Evolutionary conservation across 2,329 filamentous ascomycete genomes (phyloP), one percentile per base, ranked within the genome.

Genomic region (Coniosporium tulheliwenetii): DNA sequence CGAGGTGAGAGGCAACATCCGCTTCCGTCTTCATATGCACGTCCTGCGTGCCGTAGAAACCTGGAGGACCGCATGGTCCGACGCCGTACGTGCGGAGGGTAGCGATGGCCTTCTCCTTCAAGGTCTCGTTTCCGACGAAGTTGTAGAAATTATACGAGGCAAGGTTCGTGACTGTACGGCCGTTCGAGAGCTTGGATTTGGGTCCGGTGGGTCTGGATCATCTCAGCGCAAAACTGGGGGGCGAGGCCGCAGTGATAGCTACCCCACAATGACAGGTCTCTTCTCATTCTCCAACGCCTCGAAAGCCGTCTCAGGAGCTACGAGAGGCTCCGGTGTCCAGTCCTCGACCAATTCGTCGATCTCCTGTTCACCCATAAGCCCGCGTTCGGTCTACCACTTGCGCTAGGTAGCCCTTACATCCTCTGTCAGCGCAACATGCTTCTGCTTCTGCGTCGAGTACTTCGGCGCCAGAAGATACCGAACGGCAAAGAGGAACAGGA

Each of bases 111-210:
- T 94, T 93, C 51, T 95, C 86, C 56, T 93, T 94, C 53, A 98
- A 79, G 31, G 79, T 75, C 46, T 96, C 89, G 58, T 94, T 95
- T 40, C 77, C 77, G 48, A 93, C 85, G 61, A 98, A 86, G 65
- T 98, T 96, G 70, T 93, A 96, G 62, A 91, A 94, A 61, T 98
- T 98, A 65, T 86, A 91, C 1, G 85, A 93, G 32, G 85, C 89
- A 47, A 98, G 79, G 58, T 98, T 98, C 43, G 75, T 85, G 16
- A 95, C 91, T 13, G 83, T 93, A 49, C 85, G 81, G 52, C 91
- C 91, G 60, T 80, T 94, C 38, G 78, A 70, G 41, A 98, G 75
- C 60, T 91, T 95, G 39, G 81, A 79, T 60, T 91, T 93, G 37
- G 91, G 87, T 8, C 85, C 87, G 1, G 86, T 87, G 5, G 89